Evolutionary conservation across 2,329 filamentous ascomycete genomes (phyloP), one percentile per base, ranked within the genome.

Genomic region (Aspergillus vadensis): DNA sequence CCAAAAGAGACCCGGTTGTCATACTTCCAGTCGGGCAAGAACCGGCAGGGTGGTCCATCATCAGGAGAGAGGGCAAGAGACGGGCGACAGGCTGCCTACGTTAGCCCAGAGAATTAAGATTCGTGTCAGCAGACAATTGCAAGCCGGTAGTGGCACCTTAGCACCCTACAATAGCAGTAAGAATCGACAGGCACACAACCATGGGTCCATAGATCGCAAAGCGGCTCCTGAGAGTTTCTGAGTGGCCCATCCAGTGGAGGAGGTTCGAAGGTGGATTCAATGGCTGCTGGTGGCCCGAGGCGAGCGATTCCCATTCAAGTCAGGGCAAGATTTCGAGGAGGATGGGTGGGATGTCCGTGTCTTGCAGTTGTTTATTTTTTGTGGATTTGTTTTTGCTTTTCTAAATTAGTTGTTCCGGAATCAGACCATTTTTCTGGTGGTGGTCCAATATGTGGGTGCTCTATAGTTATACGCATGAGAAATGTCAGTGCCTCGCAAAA

Each of bases 171-270:
- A 55, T 55, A 60, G 30, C 49, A 59, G 57, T 63, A 61, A 63
- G 59, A 53, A 64, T 64, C 63, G 60, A 63, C 63, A 63, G 60
- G 60, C 43, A 63, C 63, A 48, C 59, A 58, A 27, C 60, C 56
- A 57, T 57, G 62, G 62, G 54, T 62, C 57, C 59, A 59, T 62
- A 48, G 50, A 59, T 61, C 56, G 55, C 51, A 43, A 44, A 39
- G 36, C 32, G 55, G 54, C 38, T 55, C 38, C 48, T 47, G 39
- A 36, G 50, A 50, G 36, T 15, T 21, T 41, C 15, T 54, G 51
- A 41, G 38, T 54, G 51, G 32, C 36, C 51, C 51, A 43, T 54
- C 38, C 32, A 21, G 51, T 54, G 51, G 51, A 54, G 39, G 52
- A 30, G 38, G 39, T 38, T 44, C 39, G 38, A 25, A 15, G 39